Evolutionary conservation across 2,329 filamentous ascomycete species (phyloP).

Genomic region (Dactylellina sp.): DNA sequence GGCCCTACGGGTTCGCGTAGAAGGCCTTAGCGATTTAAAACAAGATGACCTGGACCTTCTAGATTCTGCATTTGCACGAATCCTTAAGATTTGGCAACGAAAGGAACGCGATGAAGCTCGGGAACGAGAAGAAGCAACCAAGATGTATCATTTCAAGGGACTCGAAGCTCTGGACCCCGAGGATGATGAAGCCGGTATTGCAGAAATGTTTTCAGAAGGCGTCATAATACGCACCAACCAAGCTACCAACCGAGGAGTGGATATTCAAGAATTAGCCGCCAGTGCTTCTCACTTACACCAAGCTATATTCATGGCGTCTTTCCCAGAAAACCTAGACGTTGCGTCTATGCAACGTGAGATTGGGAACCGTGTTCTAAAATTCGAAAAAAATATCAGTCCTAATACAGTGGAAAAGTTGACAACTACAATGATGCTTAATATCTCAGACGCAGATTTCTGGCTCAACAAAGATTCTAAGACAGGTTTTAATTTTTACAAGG

Average conservation of each 20-base stretch:
- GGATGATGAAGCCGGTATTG: constrained; percentile 50
- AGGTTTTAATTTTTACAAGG: constrained; percentile 87
- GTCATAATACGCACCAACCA: background rate
- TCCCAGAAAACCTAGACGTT: constrained; percentile 1
- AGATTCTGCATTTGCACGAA: constrained; percentile 27
- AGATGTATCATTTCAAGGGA: constrained; percentile 54
- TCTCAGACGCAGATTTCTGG: constrained; percentile 42
- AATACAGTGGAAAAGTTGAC: constrained; percentile 28
- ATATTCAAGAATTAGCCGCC: constrained; percentile 19
- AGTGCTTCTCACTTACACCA: constrained; percentile 26
- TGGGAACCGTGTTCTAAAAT: constrained; percentile 21
- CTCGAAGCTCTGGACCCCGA: constrained; percentile 48
- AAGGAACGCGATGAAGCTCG: constrained; percentile 44
- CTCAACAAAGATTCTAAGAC: constrained; percentile 17
- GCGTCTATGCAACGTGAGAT: constrained; percentile 29
- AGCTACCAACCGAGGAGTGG: constrained; percentile 11
- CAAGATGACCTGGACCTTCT: constrained; percentile 26
- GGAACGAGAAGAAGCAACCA: constrained; percentile 48
- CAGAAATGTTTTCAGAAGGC: constrained; percentile 48
- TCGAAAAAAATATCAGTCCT: constrained; percentile 5
- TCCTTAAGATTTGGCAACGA: constrained; percentile 41
- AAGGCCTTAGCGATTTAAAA: constrained; percentile 21
- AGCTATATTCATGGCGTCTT: constrained; percentile 19
- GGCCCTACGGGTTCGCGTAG: constrained; percentile 31
- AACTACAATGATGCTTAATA: constrained; percentile 32